A percentile compares a stretch with the other conserved stretches of the same genome.
Evolutionary conservation across 2,329 filamentous ascomycete species (phyloP).

Genomic region (Cladosporium colombiae): DNA sequence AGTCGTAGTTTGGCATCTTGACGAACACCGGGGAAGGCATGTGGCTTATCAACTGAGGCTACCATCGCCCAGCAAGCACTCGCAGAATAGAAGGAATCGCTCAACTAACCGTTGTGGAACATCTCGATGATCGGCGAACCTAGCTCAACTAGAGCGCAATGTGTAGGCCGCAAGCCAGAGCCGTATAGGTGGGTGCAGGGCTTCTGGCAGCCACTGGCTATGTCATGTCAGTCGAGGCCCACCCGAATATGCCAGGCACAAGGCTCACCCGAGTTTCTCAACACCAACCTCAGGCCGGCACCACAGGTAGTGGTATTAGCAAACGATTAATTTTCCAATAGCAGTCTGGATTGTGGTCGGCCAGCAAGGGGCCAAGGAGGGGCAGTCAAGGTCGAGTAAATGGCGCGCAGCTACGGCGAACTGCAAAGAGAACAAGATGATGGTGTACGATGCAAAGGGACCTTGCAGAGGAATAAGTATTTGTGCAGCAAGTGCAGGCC

Average conservation of each 20-base stretch:
- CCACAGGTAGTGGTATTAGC: slow-evolving; percentile 23
- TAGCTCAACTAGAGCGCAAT: slow-evolving; percentile 28
- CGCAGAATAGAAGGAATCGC: slow-evolving; percentile 20
- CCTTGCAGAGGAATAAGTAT: slow-evolving; percentile 33
- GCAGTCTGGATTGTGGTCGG: slow-evolving; percentile 33
- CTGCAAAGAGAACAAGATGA: slow-evolving; percentile 26
- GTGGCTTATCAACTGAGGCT: slow-evolving; percentile 33
- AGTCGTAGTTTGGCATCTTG: background rate
- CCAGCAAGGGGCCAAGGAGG: slow-evolving; percentile 30
- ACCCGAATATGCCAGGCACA: slow-evolving; percentile 36
- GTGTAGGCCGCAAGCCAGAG: slow-evolving; percentile 31
- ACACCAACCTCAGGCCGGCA: slow-evolving; percentile 23
- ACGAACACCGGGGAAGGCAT: slow-evolving; percentile 24
- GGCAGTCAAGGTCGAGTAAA: slow-evolving; percentile 5
- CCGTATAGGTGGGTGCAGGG: slow-evolving; percentile 30
- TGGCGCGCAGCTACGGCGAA: slow-evolving; percentile 18
- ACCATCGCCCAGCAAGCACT: background rate
- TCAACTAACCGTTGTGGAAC: slow-evolving; percentile 35
- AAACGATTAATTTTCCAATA: slow-evolving; percentile 28
- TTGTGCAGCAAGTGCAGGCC: slow-evolving; percentile 28
- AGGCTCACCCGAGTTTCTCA: slow-evolving; percentile 27
- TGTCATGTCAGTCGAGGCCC: slow-evolving; percentile 27
- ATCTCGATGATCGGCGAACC: slow-evolving; percentile 26
- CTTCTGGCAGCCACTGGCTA: slow-evolving; percentile 28
- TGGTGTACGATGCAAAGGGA: slow-evolving; percentile 24